Evolutionary conservation across 805 yeast genomes (phyloP), one percentile per base, ranked within the genome.

Genomic region (Saccharomycopsis fibuligera): DNA sequence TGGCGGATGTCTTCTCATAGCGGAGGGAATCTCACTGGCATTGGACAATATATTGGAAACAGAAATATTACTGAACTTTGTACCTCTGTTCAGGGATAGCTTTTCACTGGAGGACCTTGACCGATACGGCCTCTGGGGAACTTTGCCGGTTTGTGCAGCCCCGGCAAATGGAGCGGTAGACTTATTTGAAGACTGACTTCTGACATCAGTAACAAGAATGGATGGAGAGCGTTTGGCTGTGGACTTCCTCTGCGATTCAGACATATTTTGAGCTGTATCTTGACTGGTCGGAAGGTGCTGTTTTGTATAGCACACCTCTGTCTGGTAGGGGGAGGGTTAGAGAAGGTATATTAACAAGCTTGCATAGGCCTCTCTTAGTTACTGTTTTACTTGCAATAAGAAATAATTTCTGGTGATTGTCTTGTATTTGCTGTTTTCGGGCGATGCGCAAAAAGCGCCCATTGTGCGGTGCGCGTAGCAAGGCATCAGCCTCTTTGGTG

Each of bases 151-250:
- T 60, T 61, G 65, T 3, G 74, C 73, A 53, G 68, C 70, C 8
- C 91, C 90, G 1, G 93, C 93, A 72, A 81, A 86, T 1, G 93
- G 95, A 0, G 91, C 93, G 48, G 68, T 63, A 29, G 58, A 54
- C 44, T 82, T 62, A n/a, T 73, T 68, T 23, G 75, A 73, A 4
- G 76, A 63, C 53, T 79, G 41, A 25, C 39, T 74, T 52, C 98
- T 72, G 2, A 86, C 79, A 66, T 90, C 98, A 0, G 98, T 91
- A 35, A 90, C 98, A 49, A 90, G 72, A 60, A 90, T 90, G 1
- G 96, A 86, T 9, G 98, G 97, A 27, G 96, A 86, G 58, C 97
- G 68, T 58, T 86, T 86, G 12, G 96, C 87, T 4, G 86, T 81
- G 3, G 85, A 82, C 49, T 73, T 61, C 49, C 41, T 39, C 41